Evolutionary conservation across 2,329 filamentous ascomycete genomes (phyloP), one percentile per base, ranked within the genome.

Genomic region (Cadophora sp.): DNA sequence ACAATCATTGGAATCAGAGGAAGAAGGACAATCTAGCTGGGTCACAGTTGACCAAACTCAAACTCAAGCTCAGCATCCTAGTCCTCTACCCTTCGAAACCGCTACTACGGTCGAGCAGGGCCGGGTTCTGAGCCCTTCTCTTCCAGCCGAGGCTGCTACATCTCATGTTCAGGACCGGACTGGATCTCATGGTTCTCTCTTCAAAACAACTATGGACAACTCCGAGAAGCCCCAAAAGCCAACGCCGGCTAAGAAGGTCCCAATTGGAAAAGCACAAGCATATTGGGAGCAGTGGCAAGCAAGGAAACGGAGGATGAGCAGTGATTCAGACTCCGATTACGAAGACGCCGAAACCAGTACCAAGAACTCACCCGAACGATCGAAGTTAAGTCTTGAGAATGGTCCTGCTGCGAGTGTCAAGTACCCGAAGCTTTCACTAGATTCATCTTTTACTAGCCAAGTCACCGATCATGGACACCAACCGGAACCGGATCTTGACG

Each of bases 381-480:
- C 29, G 19, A 1, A 65, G 34, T 64, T 74, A 64, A 63, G 62
- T 56, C 26, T 48, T 56, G 67, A 73, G 22, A 46, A 60, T 53
- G 65, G 69, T 16, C 58, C 67, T 1, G 65, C 37, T 53, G 19
- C 59, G 22, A 71, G 73, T 37, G 69, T 72, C 4, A 68, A 73
- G 27, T 79, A 79, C 71, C 77, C 78, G 4, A 79, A 75, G 46
- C 56, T 79, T 2, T 74, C 73, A 6, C 55, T 76, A 1, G 75
- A 75, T 27, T 76, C 77, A 3, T 82, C 81, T 0, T 81, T 82
- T 24, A 75, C 75, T 9, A 80, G 79, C 64, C 68, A 86, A 81
- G 72, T 75, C 80, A 71, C 79, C 58, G 68, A 86, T 82, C 73
- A 75, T 67, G 85, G 85, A 27, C 81, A 84, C 16, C 86, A 87